Base-by-base conservation (phyloP, 192 early-diverging fungal species). In the Backusella tarrabulga region DNA sequence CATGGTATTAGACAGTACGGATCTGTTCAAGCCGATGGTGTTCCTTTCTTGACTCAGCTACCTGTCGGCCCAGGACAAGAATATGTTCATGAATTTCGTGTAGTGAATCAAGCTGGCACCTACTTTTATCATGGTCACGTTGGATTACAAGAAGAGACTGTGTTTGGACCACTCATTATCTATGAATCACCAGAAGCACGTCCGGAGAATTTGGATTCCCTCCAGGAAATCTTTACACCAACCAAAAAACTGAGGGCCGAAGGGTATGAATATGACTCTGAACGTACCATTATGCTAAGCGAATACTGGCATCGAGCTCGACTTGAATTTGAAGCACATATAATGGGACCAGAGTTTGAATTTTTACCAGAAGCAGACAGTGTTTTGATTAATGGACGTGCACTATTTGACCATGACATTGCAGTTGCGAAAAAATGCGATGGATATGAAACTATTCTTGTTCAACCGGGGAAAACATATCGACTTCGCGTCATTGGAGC, bases 31-130 rank as follows among this genome's bases (percentile, higher is more conserved):
- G 81, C 84, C 15, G 88, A 89, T 54, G 88, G 88, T 29, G 83
- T 86, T 14, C 88, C 92, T 14, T 87, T 87, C 34, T 85, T 90
- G 76, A 92, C 90, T 54, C 87, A 89, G 34, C 80, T 81, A 42
- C 85, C 88, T 12, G 88, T 89, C 35, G 70, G 77, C 5, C 74
- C 87, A 23, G 88, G 87, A 9, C 54, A 79, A 23, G 85, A 83
- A 21, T 88, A 80, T 72, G 73, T 80, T n/a, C 84, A 87, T 73
- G 77, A 82, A 6, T 89, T 89, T 50, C 77, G 77, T 23, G 80
- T 83, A 0, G 73, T 80, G 19, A 72, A 84, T n/a, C 75, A 84
- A 19, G 77, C 73, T 44, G 86, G 86, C 67, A 89, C 87, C 56
- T 89, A 82, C 50, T 86, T 84, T 60, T 82, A 81, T 71, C 80